Evolutionary conservation across 768 basidiomycete species (phyloP), one percentile per base, ranked within the genome.

Genomic region (Xanthoconium purpureum): DNA sequence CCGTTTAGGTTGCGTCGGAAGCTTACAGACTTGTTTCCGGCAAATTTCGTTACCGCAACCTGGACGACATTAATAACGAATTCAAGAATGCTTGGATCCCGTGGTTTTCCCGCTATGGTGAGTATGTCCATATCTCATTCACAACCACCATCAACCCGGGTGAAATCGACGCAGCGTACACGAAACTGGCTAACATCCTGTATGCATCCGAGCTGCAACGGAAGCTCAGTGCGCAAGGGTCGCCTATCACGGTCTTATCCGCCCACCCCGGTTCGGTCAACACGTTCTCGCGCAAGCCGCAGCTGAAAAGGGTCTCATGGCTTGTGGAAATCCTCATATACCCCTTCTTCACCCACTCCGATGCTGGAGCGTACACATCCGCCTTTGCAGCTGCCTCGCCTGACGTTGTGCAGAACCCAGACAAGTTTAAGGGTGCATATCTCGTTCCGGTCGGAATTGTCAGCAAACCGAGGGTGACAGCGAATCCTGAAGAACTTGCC

Each of bases 121-220:
- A 29, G 66, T 57, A 18, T n/a, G 9, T 24, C 24, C 24, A 2
- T n/a, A 20, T 9, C 0, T 20, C 24, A 24, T 24, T 4, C 24
- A 24, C 24, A 3, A 11, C 3, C 11, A 4, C 1, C 15, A 9
- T 47, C 4, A 15, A 20, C 18, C 15, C 3, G 0, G 54, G 15
- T 54, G 33, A 58, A 6, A 9, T 10, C 4, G 18, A 47, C 28
- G 29, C 55, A 85, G 85, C 64, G 0, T 65, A 75, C 36, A 72
- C 80, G 46, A 86, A 87, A 63, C 67, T 84, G n/a, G 75, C 78
- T 17, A 75, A 74, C 47, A 67, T 80, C 32, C 72, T 85, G 17
- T 83, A 76, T 56, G 77, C 76, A 2, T 77, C 73, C 30, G 74
- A 79, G 58, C 68, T 87, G 17, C 83, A 86, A 54, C 72, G 71